These are phyloP conservation scores for Aspergillus fructus DNA, from an alignment of 2,329 filamentous ascomycete species.

Conservation along the genomic window DNA sequence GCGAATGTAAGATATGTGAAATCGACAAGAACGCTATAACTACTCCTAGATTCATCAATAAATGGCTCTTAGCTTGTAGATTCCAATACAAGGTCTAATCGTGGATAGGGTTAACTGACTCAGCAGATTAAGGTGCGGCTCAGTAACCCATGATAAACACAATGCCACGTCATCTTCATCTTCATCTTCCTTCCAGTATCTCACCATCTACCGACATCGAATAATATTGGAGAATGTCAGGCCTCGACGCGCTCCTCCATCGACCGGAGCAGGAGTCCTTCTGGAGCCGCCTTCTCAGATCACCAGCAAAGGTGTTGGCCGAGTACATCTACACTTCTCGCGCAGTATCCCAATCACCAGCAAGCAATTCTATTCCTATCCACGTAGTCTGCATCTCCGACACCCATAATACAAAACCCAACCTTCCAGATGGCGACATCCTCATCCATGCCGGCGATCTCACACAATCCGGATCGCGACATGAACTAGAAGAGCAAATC, in stretches of 20 bases:
- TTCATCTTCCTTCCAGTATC: too few species aligned
- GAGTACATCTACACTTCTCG: not conserved
- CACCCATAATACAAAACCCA: constrained; percentile 26
- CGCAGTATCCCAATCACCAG: not conserved
- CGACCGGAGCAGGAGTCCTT: not conserved
- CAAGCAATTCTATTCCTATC: not conserved
- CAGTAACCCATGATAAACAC: too few species aligned
- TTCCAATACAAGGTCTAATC: too few species aligned
- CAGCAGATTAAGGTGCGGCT: too few species aligned
- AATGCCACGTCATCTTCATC: too few species aligned
- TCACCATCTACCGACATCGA: too few species aligned
- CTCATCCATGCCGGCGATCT: constrained; percentile 44
- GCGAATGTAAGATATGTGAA: too few species aligned
- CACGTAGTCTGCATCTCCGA: constrained; percentile 25
- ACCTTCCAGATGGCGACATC: constrained; percentile 35
- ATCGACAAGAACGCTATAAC: too few species aligned
- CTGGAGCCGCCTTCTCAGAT: not conserved
- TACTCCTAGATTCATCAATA: too few species aligned
- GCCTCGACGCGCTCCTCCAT: not conserved
- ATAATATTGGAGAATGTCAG: not conserved
- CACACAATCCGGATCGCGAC: constrained; percentile 63
- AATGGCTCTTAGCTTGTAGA: too few species aligned
- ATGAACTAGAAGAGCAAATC: constrained; percentile 70
- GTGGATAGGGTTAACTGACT: too few species aligned
- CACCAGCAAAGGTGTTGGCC: not conserved